Evolutionary conservation across 1,284 basidiomycete species (phyloP).

Genomic region (Marasmius sp.): DNA sequence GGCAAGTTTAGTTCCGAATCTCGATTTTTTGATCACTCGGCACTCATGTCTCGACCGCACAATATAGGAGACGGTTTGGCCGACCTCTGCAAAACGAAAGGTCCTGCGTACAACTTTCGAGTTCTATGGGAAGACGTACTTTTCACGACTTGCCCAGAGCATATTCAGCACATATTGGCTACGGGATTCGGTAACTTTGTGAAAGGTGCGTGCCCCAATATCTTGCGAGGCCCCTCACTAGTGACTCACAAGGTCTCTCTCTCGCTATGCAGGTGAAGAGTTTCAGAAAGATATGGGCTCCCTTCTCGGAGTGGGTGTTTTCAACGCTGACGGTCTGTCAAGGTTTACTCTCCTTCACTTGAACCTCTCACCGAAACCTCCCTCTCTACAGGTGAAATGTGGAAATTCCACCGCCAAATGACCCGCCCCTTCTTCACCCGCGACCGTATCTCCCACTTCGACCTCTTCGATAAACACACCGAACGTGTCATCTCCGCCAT

Average conservation of each 20-base stretch:
- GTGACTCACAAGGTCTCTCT: background rate
- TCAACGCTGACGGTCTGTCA: slow-evolving; percentile 55
- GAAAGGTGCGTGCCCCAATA: slow-evolving; percentile 32
- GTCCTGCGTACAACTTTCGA: slow-evolving; percentile 21
- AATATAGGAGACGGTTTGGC: slow-evolving; percentile 13
- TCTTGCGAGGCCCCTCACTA: background rate
- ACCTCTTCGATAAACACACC: slow-evolving; percentile 49
- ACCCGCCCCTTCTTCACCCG: slow-evolving; percentile 55
- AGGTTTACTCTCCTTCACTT: background rate
- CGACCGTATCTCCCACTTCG: slow-evolving; percentile 55
- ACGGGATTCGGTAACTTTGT: slow-evolving; percentile 48
- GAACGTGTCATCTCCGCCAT: slow-evolving; percentile 33
- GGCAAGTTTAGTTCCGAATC: background rate
- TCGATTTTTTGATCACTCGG: too few species aligned
- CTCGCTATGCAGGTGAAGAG: slow-evolving; percentile 27
- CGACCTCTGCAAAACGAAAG: slow-evolving; percentile 12
- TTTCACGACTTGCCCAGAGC: slow-evolving; percentile 38
- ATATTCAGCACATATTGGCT: slow-evolving; percentile 42
- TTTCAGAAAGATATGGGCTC: slow-evolving; percentile 36
- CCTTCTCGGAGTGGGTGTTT: slow-evolving; percentile 56
- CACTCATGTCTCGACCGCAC: background rate
- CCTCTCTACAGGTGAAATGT: slow-evolving; percentile 41
- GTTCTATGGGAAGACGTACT: slow-evolving; percentile 25
- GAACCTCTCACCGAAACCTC: background rate
- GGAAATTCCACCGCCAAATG: slow-evolving; percentile 60